phyloP scores from a whole-genome alignment of 257 asterid genomes.

The Dorcoceras hygrometricum region DNA sequence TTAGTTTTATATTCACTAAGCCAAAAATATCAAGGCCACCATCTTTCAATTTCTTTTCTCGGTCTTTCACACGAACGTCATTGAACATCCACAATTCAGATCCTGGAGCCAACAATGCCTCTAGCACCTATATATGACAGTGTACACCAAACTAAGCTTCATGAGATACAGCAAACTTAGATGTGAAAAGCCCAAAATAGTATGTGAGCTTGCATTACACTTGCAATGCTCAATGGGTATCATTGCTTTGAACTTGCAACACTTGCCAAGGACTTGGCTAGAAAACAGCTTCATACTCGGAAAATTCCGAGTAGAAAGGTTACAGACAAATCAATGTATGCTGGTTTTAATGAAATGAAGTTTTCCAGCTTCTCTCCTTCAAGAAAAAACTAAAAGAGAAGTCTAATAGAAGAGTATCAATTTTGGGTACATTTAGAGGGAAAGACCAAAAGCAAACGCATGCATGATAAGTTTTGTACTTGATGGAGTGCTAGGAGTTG shows the following conservation, averaged over 20 bases:
- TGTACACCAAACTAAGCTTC: slow-evolving; percentile 16
- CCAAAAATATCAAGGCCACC: slow-evolving; percentile 91
- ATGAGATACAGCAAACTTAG: slow-evolving; percentile 6
- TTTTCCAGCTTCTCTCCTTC: neutral
- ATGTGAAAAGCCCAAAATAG: neutral
- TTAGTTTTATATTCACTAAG: slow-evolving; percentile 72
- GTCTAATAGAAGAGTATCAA: neutral
- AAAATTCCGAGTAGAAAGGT: neutral
- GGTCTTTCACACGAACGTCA: slow-evolving; percentile 76
- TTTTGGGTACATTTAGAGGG: neutral
- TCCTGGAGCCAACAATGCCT: slow-evolving; percentile 83
- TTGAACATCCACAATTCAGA: slow-evolving; percentile 97
- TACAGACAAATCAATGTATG: slow-evolving; percentile 1
- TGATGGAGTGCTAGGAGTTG: neutral
- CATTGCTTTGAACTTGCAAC: neutral
- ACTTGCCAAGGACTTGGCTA: neutral
- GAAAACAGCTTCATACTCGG: neutral
- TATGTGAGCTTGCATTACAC: too few species aligned
- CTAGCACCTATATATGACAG: slow-evolving; percentile 56
- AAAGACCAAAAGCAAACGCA: neutral
- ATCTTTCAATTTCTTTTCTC: slow-evolving; percentile 76
- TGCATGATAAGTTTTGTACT: neutral
- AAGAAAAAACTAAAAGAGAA: neutral
- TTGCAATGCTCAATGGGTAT: neutral
- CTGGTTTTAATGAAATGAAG: slow-evolving; percentile 4